Percentiles rank a stretch among this genome's conserved stretches.
phyloP scores from a whole-genome alignment of 768 basidiomycete species.

The Flagelloscypha sp. region DNA sequence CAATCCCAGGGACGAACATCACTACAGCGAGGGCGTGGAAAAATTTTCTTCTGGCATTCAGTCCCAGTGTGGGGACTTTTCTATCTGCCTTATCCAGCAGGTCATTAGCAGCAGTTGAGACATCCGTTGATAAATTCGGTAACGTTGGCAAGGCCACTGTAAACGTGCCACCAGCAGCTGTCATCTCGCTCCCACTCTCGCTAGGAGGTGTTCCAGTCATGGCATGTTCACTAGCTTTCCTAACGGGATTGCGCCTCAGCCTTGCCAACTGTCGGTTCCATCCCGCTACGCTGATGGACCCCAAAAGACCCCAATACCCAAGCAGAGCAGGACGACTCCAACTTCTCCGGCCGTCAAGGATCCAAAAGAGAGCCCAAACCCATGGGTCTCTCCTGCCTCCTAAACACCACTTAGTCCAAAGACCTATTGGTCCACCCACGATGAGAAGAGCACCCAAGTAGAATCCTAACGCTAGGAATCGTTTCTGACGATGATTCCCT shows the following conservation, averaged over 20 bases:
- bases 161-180: slow-evolving; percentile 15
- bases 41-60: slow-evolving; percentile 92
- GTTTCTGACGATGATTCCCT: slow-evolving; percentile 75
- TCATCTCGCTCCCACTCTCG: background rate
- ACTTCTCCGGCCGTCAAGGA: slow-evolving; percentile 63
- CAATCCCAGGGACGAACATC: slow-evolving; percentile 95
- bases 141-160: slow-evolving; percentile 41
- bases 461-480: slow-evolving; percentile 78
- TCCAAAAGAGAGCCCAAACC: slow-evolving; percentile 74
- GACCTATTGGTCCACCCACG: slow-evolving; percentile 75
- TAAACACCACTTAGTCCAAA: slow-evolving; percentile 89
- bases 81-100: slow-evolving; percentile 83
- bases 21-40: slow-evolving; percentile 94
- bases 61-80: slow-evolving; percentile 77
- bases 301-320: slow-evolving; percentile 78
- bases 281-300: slow-evolving; percentile 80
- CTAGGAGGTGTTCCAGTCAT: slow-evolving; percentile 1
- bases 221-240: slow-evolving; percentile 25
- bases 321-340: slow-evolving; percentile 78
- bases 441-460: slow-evolving; percentile 70
- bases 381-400: slow-evolving; percentile 72
- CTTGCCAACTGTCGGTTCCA: slow-evolving; percentile 90
- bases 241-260: slow-evolving; percentile 56
- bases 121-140: slow-evolving; percentile 48
- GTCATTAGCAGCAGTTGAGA: slow-evolving; percentile 52